Base-by-base conservation (phyloP, 192 early-diverging fungal species). In the Rhizoclosmatium globosum region DNA sequence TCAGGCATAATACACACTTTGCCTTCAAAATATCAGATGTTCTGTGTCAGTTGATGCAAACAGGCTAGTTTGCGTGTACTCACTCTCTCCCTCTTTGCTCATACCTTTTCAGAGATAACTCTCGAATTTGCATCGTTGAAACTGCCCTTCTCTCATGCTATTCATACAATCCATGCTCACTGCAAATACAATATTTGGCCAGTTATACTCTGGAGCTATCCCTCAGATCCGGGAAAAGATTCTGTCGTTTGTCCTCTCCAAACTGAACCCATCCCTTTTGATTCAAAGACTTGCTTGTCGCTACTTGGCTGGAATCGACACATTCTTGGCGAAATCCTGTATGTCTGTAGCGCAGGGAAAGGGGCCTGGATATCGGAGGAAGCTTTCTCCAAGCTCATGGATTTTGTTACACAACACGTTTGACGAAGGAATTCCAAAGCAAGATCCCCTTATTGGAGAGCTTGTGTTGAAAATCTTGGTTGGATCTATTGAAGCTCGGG, bases 11-110 rank as follows among this genome's bases (percentile, higher is more conserved):
- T 15, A 21, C 66, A 9, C 38, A 21, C 13, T 46, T 68, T 46
- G 44, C 66, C 38, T 46, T 42, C 41, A 68, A 68, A 21, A 42
- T 68, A 42, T n/a, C 42, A 15, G 66, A 68, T 45, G 66, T 68
- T 19, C 66, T 68, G 4, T 68, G 66, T 68, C 66, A 68, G 66
- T 3, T 68, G 19, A 7, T 68, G 31, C 66, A 68, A 21, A 68
- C 66, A 44, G 66, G 66, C 44, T 11, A 64, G 9, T 23, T 64
- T 1, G n/a, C 23, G 31, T 31, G 31, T 0, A 0, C 9, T 23
- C 61, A 41, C 2, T 64, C 11, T 64, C 39, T 64, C 23, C 23
- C 61, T 21, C 9, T 1, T n/a, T n/a, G 2, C 61, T 64, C 1
- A 17, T 1, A 17, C 6, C 6, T 53, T 53, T 1, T 53, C 17